These are phyloP conservation scores for Papiliotrema laurentii DNA, from an alignment of 1,284 basidiomycete genomes.

Conservation along the genomic window DNA sequence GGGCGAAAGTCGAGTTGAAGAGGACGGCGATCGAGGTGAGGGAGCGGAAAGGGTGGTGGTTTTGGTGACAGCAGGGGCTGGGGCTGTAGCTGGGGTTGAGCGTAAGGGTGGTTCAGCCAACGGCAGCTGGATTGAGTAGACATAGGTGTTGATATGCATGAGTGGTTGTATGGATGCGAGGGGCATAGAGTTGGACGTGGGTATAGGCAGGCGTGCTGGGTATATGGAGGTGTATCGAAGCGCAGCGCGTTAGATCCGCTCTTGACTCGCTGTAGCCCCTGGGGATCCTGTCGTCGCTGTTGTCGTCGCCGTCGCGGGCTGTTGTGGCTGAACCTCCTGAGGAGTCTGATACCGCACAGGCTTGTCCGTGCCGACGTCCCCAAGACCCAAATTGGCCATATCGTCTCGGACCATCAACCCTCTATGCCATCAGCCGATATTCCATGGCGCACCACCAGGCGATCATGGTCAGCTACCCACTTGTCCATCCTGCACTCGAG, in stretches of 20 bases:
- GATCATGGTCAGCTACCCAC: constrained; percentile 61
- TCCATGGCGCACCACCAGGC: too few relatives aligned
- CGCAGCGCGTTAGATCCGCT: not conserved
- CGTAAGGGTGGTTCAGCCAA: too few relatives aligned
- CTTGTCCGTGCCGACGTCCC: constrained; percentile 37
- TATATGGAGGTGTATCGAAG: not conserved
- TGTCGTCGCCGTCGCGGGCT: not conserved
- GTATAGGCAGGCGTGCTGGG: not conserved
- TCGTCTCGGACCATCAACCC: constrained; percentile 84
- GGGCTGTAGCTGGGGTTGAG: too few relatives aligned
- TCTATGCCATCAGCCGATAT: constrained; percentile 53
- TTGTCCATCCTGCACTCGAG: constrained; percentile 90
- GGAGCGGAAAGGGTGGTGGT: constrained; percentile 10
- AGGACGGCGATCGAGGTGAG: constrained; percentile 10
- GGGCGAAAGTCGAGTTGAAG: constrained; percentile 14
- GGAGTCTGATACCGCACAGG: not conserved
- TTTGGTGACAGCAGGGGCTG: not conserved
- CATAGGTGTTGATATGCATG: too few relatives aligned
- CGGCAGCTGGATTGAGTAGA: too few relatives aligned
- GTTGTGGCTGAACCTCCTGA: too few relatives aligned
- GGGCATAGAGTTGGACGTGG: not conserved
- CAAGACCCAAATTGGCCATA: constrained; percentile 79
- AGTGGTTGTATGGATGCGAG: too few relatives aligned
- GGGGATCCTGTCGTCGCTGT: not conserved
- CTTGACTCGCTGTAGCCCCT: not conserved